Evolutionary conservation across 148 eudicot genomes (phyloP), one percentile per base, ranked within the genome.

Genomic region (Bassia scoparia): DNA sequence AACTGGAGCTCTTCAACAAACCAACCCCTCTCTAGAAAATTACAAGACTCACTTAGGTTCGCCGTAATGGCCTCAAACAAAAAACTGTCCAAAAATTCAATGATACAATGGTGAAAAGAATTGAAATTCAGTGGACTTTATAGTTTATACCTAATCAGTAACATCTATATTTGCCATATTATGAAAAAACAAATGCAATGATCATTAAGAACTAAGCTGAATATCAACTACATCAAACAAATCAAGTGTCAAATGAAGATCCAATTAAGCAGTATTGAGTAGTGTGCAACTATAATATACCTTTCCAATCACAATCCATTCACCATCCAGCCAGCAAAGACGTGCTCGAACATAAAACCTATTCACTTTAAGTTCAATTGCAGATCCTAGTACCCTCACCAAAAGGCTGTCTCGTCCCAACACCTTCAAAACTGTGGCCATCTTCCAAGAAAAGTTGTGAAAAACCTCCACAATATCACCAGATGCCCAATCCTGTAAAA

Each of bases 381-480:
- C 73, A 49, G 84, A 85, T 64, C 96, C 96, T 81, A 88, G 80
- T 53, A 94, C 71, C 76, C 96, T 87, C 35, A 94, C 90, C 77
- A 81, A 66, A 80, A 82, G 74, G 56, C 56, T 63, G 27, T 80
- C 46, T 55, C 74, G 37, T 29, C 69, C 79, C 62, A 79, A 84
- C 70, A 79, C 80, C 83, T 81, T 76, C 68, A 82, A 82, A 64
- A 87, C 79, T 1, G 84, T 76, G 14, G 89, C 90, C 89, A 85
- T 81, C 77, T 80, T 93, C 93, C 96, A 89, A 15, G 84, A 84
- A 60, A 71, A 81, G 74, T 69, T 68, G 37, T 88, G 86, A 70
- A 87, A 82, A 35, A 86, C 91, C 84, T 91, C 97, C 21, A 89
- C 84, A 56, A 87, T 81, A 79, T 87, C 90, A 80, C 97, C 91